A percentile compares a stretch with the other conserved stretches of the same genome.
phyloP scores from a whole-genome alignment of 495 filamentous ascomycete species.

The Barbatosphaeria neglecta region DNA sequence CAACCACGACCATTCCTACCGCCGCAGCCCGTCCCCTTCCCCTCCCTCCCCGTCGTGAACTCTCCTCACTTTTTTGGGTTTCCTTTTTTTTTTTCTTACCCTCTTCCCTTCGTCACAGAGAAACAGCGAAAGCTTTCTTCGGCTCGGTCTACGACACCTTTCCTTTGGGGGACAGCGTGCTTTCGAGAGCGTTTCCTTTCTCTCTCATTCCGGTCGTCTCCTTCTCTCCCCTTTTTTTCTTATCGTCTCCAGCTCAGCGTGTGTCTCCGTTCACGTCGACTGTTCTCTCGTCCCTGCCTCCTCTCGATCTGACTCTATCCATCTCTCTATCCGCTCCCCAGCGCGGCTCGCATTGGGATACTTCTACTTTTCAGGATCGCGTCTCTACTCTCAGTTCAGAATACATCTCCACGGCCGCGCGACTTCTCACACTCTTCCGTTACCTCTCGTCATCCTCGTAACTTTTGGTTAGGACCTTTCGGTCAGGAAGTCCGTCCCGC shows the following conservation, averaged over 20 bases:
- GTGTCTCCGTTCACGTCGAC: conserved; percentile 3
- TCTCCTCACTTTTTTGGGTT: conserved; percentile 6
- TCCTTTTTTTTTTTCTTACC: conserved; percentile 11
- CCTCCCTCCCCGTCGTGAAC: neutral
- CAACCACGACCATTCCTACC: too few species aligned
- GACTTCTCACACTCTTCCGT: too few species aligned
- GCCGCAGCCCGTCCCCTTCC: too few species aligned
- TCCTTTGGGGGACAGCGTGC: conserved; percentile 28
- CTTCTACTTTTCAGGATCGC: too few species aligned
- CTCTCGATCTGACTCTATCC: neutral
- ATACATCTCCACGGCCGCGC: too few species aligned
- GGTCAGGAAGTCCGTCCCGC: neutral
- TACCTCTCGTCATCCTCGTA: conserved; percentile 9
- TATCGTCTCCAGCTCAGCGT: neutral
- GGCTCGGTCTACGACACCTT: conserved; percentile 13
- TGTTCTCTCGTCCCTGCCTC: neutral
- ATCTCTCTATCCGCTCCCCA: neutral
- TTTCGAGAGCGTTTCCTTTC: conserved; percentile 34
- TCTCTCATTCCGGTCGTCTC: conserved; percentile 16
- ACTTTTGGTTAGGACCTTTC: conserved; percentile 6
- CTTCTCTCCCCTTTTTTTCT: conserved; percentile 3
- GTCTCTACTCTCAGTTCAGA: too few species aligned
- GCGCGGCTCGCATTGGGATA: too few species aligned
- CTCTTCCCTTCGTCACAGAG: conserved; percentile 15
- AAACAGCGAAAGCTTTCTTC: conserved; percentile 11